phyloP scores from a whole-genome alignment of 2,329 filamentous ascomycete genomes.

The Penicillium polonicum region DNA sequence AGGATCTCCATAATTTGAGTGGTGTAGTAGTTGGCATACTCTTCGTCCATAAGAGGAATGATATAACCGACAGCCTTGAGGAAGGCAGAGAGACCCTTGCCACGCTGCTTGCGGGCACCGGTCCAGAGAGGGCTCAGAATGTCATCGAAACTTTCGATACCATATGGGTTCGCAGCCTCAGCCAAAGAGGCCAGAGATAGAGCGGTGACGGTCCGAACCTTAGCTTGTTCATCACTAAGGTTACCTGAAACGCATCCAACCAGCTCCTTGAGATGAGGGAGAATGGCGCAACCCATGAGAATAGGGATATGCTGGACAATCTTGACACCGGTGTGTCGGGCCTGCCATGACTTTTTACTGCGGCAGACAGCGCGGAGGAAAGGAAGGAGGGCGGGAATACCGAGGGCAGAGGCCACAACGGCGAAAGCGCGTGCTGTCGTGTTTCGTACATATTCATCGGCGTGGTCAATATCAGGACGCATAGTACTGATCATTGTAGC shows the following conservation, averaged over 20 bases:
- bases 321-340: conserved; percentile 95
- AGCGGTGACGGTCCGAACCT: conserved; percentile 93
- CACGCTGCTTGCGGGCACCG: conserved; percentile 90
- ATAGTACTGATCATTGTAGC: conserved; percentile 99
- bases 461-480: conserved; percentile 97
- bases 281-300: conserved; percentile 93
- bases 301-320: conserved; percentile 99
- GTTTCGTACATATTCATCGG: conserved; percentile 97
- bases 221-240: conserved; percentile 95
- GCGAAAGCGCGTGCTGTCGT: conserved; percentile 96
- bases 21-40: conserved; percentile 99
- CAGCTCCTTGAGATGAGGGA: conserved; percentile 91
- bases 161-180: conserved; percentile 94
- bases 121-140: conserved; percentile 98
- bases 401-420: conserved; percentile 91
- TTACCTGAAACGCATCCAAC: conserved; percentile 97
- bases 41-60: conserved; percentile 98
- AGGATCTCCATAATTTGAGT: conserved; percentile 99
- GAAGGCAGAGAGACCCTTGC: conserved; percentile 93
- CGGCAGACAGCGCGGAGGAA: conserved; percentile 94
- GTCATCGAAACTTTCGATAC: conserved; percentile 98
- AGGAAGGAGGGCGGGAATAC: conserved; percentile 89
- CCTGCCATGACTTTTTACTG: conserved; percentile 99
- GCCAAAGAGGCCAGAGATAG: conserved; percentile 92
- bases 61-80: conserved; percentile 97